Percentiles rank a stretch among this genome's conserved stretches.
Conservation (phyloP, 495 filamentous ascomycete species). For the Podospora didyma region DNA sequence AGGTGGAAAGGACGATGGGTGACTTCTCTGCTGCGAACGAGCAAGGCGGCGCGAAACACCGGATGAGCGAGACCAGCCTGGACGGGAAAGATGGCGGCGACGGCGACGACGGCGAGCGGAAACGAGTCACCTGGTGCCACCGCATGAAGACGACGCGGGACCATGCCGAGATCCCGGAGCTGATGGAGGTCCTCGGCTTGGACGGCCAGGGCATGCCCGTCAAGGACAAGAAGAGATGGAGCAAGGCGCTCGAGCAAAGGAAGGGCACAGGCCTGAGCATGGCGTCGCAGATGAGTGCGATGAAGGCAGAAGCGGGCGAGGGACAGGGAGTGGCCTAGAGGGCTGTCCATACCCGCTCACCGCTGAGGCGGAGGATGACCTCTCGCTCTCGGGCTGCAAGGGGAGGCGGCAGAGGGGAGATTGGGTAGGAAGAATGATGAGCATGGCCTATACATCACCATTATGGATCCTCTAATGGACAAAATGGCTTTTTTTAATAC, state of each 20-base stretch:
- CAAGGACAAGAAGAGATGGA: slow-evolving; percentile 41
- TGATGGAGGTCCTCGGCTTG: slow-evolving; percentile 60
- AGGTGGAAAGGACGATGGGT: slow-evolving; percentile 18
- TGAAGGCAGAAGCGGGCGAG: slow-evolving; percentile 16
- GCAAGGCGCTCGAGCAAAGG: slow-evolving; percentile 33
- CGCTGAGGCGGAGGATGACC: neutral
- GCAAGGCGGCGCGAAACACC: neutral
- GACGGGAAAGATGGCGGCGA: slow-evolving; percentile 20
- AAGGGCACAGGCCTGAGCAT: slow-evolving; percentile 44
- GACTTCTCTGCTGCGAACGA: neutral
- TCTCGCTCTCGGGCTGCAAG: no score
- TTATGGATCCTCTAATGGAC: no score
- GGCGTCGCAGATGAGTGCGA: slow-evolving; percentile 37
- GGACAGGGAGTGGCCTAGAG: neutral
- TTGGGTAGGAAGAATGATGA: no score
- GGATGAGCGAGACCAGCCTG: slow-evolving; percentile 19
- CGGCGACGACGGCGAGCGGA: slow-evolving; percentile 37
- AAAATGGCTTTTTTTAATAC: no score
- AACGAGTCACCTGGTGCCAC: slow-evolving; percentile 72
- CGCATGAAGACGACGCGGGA: slow-evolving; percentile 78
- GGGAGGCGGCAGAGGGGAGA: no score
- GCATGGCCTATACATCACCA: no score
- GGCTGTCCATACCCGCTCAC: neutral
- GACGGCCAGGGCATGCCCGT: slow-evolving; percentile 38
- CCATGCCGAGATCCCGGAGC: slow-evolving; percentile 64